These are phyloP conservation scores for Beauveria pseudobassiana DNA, from an alignment of 2,329 filamentous ascomycete species.

Conservation along the genomic window DNA sequence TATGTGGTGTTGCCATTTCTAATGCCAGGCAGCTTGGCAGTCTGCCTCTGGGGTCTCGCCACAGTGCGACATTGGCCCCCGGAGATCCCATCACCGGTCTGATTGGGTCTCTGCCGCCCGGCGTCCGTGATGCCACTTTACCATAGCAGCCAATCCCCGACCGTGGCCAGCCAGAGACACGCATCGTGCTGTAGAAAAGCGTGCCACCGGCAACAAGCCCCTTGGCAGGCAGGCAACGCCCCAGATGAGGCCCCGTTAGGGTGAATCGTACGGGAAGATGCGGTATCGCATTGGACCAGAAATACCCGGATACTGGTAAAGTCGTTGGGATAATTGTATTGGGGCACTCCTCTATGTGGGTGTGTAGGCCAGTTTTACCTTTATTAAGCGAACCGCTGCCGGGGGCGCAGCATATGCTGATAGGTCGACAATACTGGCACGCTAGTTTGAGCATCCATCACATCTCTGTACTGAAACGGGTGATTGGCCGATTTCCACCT, in stretches of 20 bases:
- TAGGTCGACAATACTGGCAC: not conserved
- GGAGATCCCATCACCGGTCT: not conserved
- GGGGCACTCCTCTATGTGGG: not conserved
- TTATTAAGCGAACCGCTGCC: no score
- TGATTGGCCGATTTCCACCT: not conserved
- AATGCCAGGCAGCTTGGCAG: not conserved
- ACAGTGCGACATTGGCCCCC: not conserved
- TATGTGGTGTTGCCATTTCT: not conserved
- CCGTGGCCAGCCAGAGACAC: conserved; percentile 6
- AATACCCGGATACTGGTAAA: not conserved
- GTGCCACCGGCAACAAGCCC: not conserved
- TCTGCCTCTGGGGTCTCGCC: not conserved
- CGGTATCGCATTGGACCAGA: not conserved
- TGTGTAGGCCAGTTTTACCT: not conserved
- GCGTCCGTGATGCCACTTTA: conserved; percentile 2
- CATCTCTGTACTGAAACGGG: not conserved
- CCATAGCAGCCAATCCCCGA: not conserved
- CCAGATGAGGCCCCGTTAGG: not conserved
- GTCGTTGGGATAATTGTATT: not conserved
- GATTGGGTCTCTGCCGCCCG: conserved; percentile 10
- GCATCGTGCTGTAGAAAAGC: not conserved
- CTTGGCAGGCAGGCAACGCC: not conserved
- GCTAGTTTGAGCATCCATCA: no score
- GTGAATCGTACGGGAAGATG: not conserved
- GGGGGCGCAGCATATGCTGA: not conserved